Evolutionary conservation across 805 yeast genomes (phyloP).

Genomic region (Jamesozyma rosinii): DNA sequence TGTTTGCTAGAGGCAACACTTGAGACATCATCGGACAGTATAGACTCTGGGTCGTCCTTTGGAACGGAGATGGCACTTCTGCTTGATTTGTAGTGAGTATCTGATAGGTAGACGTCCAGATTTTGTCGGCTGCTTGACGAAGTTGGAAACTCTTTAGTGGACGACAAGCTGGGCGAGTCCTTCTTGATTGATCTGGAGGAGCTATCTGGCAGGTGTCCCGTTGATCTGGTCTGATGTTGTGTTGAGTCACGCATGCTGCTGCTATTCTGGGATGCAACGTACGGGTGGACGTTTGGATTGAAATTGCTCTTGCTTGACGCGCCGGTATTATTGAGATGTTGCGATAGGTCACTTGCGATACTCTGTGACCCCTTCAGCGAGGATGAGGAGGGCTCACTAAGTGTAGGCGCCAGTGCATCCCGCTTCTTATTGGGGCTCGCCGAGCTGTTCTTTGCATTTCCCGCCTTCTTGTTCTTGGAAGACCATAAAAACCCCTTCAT

Average conservation of each 20-base stretch:
- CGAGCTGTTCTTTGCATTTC: background rate
- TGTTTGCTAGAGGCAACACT: background rate
- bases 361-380: constrained; percentile 3
- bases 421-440: background rate
- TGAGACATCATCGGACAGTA: constrained; percentile 3
- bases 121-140: constrained; percentile 1
- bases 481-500: constrained; percentile 23
- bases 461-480: constrained; percentile 14
- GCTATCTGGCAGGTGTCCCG: background rate
- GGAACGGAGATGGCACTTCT: constrained; percentile 5
- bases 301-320: background rate
- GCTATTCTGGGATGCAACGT: background rate
- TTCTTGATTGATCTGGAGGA: background rate
- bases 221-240: constrained; percentile 2
- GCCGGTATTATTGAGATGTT: background rate
- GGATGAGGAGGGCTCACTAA: constrained; percentile 4
- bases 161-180: background rate
- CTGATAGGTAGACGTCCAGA: constrained; percentile 2
- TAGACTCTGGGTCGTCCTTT: constrained; percentile 6
- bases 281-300: background rate
- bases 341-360: background rate
- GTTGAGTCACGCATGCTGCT: background rate
- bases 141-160: background rate
- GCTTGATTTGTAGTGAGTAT: constrained; percentile 3
- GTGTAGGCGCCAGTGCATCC: background rate